These are phyloP conservation scores for Senecio squalidus DNA, from an alignment of 140 eudicot species.

Conservation along the genomic window DNA sequence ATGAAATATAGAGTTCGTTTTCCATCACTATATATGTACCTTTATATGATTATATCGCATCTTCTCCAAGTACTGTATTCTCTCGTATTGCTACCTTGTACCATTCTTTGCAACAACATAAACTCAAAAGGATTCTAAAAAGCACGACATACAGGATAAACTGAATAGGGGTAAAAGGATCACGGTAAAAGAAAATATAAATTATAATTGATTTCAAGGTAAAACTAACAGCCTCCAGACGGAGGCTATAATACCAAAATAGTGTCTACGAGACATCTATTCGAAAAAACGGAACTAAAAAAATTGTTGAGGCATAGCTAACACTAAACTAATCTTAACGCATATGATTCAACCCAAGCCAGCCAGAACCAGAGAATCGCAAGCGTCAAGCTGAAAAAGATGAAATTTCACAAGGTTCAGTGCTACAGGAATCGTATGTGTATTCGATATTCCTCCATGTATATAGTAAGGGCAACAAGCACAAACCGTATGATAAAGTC, in stretches of 20 bases:
- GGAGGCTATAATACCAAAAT: slow-evolving; percentile 13
- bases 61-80: not conserved
- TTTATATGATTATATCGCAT: not conserved
- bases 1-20: too few species aligned
- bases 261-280: slow-evolving; percentile 12
- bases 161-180: not conserved
- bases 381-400: slow-evolving; percentile 24
- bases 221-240: slow-evolving; percentile 9
- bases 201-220: slow-evolving; percentile 23
- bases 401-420: slow-evolving; percentile 18
- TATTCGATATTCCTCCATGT: slow-evolving; percentile 8
- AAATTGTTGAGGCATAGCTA: slow-evolving; percentile 1
- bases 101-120: slow-evolving; percentile 1
- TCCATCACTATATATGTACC: not conserved
- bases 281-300: not conserved
- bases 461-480: slow-evolving; percentile 21
- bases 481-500: slow-evolving; percentile 20
- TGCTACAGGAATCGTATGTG: slow-evolving; percentile 15
- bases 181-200: not conserved
- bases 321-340: slow-evolving; percentile 23
- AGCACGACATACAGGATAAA: not conserved
- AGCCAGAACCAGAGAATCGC: slow-evolving; percentile 11
- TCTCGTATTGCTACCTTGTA: not conserved
- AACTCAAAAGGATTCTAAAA: not conserved
- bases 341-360: slow-evolving; percentile 23